Percentiles rank a stretch among this genome's conserved stretches.
Evolutionary conservation across 2,329 filamentous ascomycete genomes (phyloP).

Genomic region (Lasiodiplodia sp.): DNA sequence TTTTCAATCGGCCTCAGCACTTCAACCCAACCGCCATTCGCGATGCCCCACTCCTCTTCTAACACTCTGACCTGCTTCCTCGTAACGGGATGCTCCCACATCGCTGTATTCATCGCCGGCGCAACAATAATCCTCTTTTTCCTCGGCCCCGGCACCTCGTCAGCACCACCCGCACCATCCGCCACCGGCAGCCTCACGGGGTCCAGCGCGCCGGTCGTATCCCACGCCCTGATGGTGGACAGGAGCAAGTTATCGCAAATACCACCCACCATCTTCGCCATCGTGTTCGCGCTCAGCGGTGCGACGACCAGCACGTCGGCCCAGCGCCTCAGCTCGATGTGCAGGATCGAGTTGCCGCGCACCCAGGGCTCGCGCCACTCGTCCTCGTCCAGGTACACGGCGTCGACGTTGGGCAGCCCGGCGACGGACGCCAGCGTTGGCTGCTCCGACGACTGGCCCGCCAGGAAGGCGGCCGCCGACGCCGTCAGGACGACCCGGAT

Average conservation of each 20-base stretch:
- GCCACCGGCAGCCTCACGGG: slow-evolving; percentile 3
- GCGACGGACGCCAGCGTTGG: slow-evolving; percentile 69
- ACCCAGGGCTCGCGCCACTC: slow-evolving; percentile 84
- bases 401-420: slow-evolving; percentile 75
- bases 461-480: slow-evolving; percentile 77
- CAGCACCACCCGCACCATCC: slow-evolving; percentile 10
- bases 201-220: slow-evolving; percentile 71
- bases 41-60: slow-evolving; percentile 75
- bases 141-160: slow-evolving; percentile 41
- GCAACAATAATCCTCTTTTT: slow-evolving; percentile 77
- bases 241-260: slow-evolving; percentile 77
- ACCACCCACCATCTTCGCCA: slow-evolving; percentile 84
- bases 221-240: slow-evolving; percentile 86
- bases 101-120: slow-evolving; percentile 86
- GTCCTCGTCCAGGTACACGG: slow-evolving; percentile 80
- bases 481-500: slow-evolving; percentile 85
- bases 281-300: slow-evolving; percentile 81
- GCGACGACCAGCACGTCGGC: slow-evolving; percentile 81
- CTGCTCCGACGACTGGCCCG: slow-evolving; percentile 78
- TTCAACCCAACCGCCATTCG: slow-evolving; percentile 64
- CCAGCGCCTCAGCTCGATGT: slow-evolving; percentile 88
- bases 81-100: slow-evolving; percentile 89
- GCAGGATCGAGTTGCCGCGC: slow-evolving; percentile 79
- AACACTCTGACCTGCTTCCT: slow-evolving; percentile 73
- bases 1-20: slow-evolving; percentile 78